These are phyloP conservation scores for Diaporthe australafricana DNA, from an alignment of 2,329 filamentous ascomycete genomes.

Conservation along the genomic window DNA sequence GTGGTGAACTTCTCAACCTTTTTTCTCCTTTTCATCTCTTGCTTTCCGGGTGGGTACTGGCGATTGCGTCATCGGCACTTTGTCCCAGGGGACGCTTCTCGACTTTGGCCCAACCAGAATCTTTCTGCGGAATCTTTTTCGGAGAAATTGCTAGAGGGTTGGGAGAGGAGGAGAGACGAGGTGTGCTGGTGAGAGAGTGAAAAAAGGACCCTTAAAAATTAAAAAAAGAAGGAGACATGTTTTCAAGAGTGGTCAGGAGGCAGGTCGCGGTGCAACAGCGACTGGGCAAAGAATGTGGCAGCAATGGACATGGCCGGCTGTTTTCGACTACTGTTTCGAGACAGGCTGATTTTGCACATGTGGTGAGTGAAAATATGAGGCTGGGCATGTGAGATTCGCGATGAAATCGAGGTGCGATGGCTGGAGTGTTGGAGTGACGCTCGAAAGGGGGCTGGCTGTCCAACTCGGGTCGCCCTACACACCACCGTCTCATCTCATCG, in stretches of 20 bases:
- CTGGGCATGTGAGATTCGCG: not conserved
- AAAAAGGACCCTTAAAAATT: not conserved
- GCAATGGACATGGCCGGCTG: conserved; percentile 12
- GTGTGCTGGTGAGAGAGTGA: not conserved
- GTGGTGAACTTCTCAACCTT: not conserved
- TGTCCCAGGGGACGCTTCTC: not conserved
- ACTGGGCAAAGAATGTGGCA: not conserved
- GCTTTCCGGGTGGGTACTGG: not conserved
- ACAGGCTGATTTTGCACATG: conserved; percentile 58
- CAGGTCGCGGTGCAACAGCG: not conserved
- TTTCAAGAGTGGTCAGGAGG: conserved; percentile 25
- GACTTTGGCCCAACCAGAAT: no score
- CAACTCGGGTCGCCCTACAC: not conserved
- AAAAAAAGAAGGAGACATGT: conserved; percentile 8
- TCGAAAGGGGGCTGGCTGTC: no score
- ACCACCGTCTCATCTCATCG: not conserved
- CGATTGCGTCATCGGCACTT: conserved; percentile 8
- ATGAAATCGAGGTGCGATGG: not conserved
- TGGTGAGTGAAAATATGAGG: conserved; percentile 47
- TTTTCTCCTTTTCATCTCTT: not conserved
- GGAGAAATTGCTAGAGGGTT: not conserved
- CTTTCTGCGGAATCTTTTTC: not conserved
- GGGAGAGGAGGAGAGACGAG: not conserved
- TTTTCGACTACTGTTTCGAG: conserved; percentile 52
- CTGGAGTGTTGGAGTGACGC: not conserved